Percentiles rank a stretch among this genome's conserved stretches.
Evolutionary conservation across 139 green algal genomes (phyloP).

Genomic region (Coelastrella sp.): DNA sequence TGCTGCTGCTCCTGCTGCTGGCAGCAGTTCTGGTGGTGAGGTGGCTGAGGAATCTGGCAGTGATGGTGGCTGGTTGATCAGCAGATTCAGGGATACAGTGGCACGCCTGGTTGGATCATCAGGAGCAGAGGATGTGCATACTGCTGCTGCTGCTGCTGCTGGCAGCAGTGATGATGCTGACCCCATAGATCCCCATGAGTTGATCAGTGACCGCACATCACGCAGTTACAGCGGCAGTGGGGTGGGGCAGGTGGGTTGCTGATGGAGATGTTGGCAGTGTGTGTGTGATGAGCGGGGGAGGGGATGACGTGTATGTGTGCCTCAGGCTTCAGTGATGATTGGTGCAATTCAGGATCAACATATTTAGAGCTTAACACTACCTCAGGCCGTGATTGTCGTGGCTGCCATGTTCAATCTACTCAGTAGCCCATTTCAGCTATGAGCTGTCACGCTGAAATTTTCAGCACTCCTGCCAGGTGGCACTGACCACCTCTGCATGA

Average conservation of each 20-base stretch:
- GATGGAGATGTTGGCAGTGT: not conserved
- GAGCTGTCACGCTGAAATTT: no score
- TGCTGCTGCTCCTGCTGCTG: conserved; percentile 7
- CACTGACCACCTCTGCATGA: not conserved
- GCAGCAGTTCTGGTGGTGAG: not conserved
- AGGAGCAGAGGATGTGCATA: not conserved
- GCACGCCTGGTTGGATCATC: not conserved
- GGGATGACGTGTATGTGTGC: no score
- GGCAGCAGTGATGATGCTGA: not conserved
- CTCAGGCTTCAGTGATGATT: no score
- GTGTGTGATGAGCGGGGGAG: no score
- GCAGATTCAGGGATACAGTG: not conserved
- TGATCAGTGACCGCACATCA: not conserved
- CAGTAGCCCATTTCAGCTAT: no score
- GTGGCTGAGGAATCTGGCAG: not conserved
- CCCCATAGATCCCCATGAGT: not conserved
- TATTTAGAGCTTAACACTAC: not conserved
- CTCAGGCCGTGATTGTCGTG: no score
- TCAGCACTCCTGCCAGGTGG: not conserved
- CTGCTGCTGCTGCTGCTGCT: not conserved
- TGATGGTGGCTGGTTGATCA: not conserved
- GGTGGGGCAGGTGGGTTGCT: not conserved
- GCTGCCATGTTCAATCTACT: no score
- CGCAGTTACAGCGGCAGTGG: not conserved
- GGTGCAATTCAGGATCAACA: not conserved